Evolutionary conservation across 768 basidiomycete genomes (phyloP), one percentile per base, ranked within the genome.

Genomic region (Phaeotremella skinneri): DNA sequence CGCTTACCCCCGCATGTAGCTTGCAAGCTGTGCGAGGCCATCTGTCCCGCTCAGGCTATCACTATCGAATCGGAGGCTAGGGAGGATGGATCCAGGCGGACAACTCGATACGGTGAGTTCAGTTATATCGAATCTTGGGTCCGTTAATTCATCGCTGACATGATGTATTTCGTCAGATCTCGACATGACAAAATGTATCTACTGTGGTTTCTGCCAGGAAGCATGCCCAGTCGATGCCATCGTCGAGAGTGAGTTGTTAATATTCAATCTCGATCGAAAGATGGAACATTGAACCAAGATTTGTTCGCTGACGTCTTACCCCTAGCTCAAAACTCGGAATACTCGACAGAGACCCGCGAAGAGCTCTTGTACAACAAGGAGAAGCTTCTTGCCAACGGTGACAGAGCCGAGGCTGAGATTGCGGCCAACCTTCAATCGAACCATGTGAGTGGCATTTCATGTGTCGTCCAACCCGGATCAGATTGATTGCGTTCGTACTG

Each of bases 121-220:
- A 47, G 34, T 37, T 45, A 27, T 41, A 55, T 16, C 27, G n/a
- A n/a, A n/a, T n/a, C 17, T n/a, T n/a, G n/a, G n/a, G n/a, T n/a
- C 20, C 23, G 34, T 27, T 13, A 23, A 27, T 13, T 27, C 39
- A 27, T 13, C 25, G 21, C 27, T 42, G 39, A 25, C 16, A 16
- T 20, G n/a, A 29, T 42, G n/a, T n/a, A n/a, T 9, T n/a, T 39
- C 4, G 2, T 1, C 27, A 93, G 91, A 98, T 79, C 92, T 98
- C 70, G 96, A 99, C 78, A 99, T 99, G 96, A 99, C 96, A 59
- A 98, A 81, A 82, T 98, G 96, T 80, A 99, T 99, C 73, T 99
- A 99, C 82, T 99, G 96, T 79, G 96, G 96, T 54, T 98, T 97
- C 83, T 98, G 96, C 78, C 94, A 98, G 79, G 96, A 98, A 80